A percentile compares a stretch with the other conserved stretches of the same genome.
phyloP scores from a whole-genome alignment of 2,329 filamentous ascomycete species.

The Scolecobasidium constrictum region DNA sequence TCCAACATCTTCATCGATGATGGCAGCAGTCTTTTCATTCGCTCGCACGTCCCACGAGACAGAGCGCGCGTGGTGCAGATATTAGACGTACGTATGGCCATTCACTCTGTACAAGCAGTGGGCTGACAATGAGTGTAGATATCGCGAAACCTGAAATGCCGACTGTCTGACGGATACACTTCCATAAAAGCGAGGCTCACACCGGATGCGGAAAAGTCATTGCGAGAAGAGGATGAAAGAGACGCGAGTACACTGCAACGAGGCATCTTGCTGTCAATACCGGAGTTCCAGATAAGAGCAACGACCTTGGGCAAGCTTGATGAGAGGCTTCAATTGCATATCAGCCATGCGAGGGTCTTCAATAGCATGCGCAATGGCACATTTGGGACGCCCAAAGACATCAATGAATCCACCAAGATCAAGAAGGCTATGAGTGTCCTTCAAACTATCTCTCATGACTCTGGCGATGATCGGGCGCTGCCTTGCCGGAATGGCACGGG shows the following conservation, averaged over 20 bases:
- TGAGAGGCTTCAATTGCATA: constrained; percentile 2
- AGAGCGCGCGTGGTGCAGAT: background rate
- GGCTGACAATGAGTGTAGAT: background rate
- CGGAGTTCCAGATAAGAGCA: constrained; percentile 1
- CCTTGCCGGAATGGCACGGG: too few relatives aligned
- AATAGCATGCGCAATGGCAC: background rate
- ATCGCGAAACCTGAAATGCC: constrained; percentile 3
- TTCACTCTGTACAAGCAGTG: constrained; percentile 2
- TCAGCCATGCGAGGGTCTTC: constrained; percentile 1
- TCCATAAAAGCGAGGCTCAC: constrained; percentile 2
- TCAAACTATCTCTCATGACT: too few relatives aligned
- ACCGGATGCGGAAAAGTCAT: background rate
- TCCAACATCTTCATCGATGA: background rate
- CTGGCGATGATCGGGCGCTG: too few relatives aligned
- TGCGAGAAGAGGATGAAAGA: constrained; percentile 1
- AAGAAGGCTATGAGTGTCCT: too few relatives aligned
- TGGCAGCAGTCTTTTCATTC: constrained; percentile 4
- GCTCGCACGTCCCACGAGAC: too few relatives aligned
- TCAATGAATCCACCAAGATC: background rate
- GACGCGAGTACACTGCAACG: background rate
- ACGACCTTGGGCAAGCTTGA: background rate
- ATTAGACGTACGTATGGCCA: constrained; percentile 1
- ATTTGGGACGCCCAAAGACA: background rate
- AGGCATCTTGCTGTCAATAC: background rate
- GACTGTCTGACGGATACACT: constrained; percentile 3